phyloP scores from a whole-genome alignment of 305 asterid genomes.

The Fraxinus platypoda region DNA sequence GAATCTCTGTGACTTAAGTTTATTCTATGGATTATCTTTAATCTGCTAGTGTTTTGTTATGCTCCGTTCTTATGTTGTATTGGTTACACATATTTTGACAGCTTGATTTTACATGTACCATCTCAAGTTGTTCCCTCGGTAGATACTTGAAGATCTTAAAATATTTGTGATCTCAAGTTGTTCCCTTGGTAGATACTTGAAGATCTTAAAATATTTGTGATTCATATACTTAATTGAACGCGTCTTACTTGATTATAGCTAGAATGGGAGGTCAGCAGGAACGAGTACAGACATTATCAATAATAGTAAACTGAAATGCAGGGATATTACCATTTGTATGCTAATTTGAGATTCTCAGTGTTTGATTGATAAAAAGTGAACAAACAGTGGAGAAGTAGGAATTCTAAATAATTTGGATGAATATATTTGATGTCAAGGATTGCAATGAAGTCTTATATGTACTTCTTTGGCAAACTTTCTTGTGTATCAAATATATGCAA shows the following conservation, averaged over 20 bases:
- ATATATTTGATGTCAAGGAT: neutral
- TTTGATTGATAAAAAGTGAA: slow-evolving; percentile 8
- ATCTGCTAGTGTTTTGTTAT: neutral
- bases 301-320: slow-evolving; percentile 2
- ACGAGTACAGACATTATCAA: neutral
- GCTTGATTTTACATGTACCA: neutral
- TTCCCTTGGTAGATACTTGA: neutral
- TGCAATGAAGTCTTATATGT: neutral
- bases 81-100: neutral
- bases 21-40: neutral
- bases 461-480: neutral
- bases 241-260: slow-evolving; percentile 11
- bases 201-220: neutral
- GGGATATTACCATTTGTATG: slow-evolving; percentile 7
- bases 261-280: neutral
- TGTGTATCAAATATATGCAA: neutral
- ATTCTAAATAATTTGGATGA: neutral
- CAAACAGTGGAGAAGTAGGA: neutral
- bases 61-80: slow-evolving; percentile 11
- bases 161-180: neutral
- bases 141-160: neutral
- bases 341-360: neutral
- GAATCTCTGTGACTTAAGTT: neutral
- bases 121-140: neutral
- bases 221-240: slow-evolving; percentile 7